Percentiles rank a stretch among this genome's conserved stretches.
phyloP scores from a whole-genome alignment of 768 basidiomycete genomes.

The Sporobolomyces phaffii region DNA sequence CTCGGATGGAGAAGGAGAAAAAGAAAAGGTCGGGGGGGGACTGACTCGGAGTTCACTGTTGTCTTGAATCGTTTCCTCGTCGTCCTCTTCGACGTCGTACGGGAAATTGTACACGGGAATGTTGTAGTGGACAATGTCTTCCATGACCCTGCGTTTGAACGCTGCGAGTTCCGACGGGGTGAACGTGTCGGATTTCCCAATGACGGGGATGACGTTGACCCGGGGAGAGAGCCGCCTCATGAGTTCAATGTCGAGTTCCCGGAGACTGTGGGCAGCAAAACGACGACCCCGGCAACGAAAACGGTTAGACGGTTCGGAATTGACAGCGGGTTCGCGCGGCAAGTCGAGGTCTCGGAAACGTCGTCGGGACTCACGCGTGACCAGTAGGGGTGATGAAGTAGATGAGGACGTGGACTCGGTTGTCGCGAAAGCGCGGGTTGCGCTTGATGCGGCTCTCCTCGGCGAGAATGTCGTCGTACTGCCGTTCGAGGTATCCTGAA shows the following conservation, averaged over 20 bases:
- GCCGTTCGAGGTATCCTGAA: conserved; percentile 88
- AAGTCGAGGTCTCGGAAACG: too few relatives aligned
- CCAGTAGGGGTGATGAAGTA: conserved; percentile 99
- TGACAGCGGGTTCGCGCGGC: too few relatives aligned
- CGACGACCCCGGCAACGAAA: too few relatives aligned
- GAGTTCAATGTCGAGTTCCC: conserved; percentile 98
- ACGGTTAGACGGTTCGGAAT: too few relatives aligned
- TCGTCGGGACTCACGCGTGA: conserved; percentile 77
- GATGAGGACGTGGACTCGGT: conserved; percentile 88
- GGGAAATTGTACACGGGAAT: conserved; percentile 99
- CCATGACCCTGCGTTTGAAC: conserved; percentile 98
- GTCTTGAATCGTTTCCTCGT: conserved; percentile 95
- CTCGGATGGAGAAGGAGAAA: not conserved
- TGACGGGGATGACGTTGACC: conserved; percentile 97
- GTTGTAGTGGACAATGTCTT: conserved; percentile 96
- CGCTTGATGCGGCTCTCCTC: conserved; percentile 99
- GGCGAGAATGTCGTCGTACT: conserved; percentile 97
- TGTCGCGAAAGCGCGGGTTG: conserved; percentile 98
- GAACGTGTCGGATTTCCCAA: conserved; percentile 89
- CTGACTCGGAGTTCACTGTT: conserved; percentile 87
- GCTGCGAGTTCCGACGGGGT: conserved; percentile 86
- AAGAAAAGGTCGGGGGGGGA: too few relatives aligned
- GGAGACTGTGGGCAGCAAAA: conserved; percentile 52
- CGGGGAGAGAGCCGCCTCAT: conserved; percentile 97
- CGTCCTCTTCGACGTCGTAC: conserved; percentile 97